Percentiles rank a stretch among this genome's conserved stretches.
These are phyloP conservation scores for Verticillium longisporum DNA, from an alignment of 2,329 filamentous ascomycete species.

Conservation along the genomic window DNA sequence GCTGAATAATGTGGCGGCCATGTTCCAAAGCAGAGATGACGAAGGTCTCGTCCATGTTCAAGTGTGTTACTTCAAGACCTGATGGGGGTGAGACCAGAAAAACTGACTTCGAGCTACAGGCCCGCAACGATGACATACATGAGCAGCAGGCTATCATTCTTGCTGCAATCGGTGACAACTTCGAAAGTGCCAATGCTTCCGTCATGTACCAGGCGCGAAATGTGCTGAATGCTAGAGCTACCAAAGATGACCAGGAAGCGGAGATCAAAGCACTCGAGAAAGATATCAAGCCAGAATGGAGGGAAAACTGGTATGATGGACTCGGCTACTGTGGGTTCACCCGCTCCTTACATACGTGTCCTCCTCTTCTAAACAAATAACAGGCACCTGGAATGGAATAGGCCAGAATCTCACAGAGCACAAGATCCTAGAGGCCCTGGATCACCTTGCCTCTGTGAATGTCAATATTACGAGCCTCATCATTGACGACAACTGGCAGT, in stretches of 20 bases:
- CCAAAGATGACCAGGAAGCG: constrained; percentile 32
- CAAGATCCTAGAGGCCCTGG: constrained; percentile 70
- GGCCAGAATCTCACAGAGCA: constrained; percentile 77
- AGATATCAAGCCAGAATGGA: constrained; percentile 57
- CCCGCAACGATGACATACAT: constrained; percentile 58
- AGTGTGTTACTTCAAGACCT: constrained; percentile 32
- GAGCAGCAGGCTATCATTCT: constrained; percentile 55
- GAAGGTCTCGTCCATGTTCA: constrained; percentile 59
- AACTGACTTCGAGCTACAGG: constrained; percentile 22
- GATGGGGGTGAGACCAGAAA: not conserved
- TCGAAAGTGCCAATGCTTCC: constrained; percentile 71
- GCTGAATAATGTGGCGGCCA: constrained; percentile 60
- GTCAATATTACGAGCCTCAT: constrained; percentile 82
- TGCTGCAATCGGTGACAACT: constrained; percentile 62
- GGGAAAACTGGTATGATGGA: constrained; percentile 86
- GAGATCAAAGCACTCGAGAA: constrained; percentile 39
- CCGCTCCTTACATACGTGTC: no score
- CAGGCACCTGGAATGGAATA: constrained; percentile 86
- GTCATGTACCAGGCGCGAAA: constrained; percentile 83
- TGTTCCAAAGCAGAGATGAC: constrained; percentile 58
- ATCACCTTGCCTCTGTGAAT: constrained; percentile 60
- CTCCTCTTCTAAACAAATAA: not conserved
- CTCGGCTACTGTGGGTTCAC: constrained; percentile 69
- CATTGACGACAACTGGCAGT: constrained; percentile 97
- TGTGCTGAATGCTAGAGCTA: constrained; percentile 42